Evolutionary conservation across 148 eudicot species (phyloP), one percentile per base, ranked within the genome.

Genomic region (Nyssa sinensis): DNA sequence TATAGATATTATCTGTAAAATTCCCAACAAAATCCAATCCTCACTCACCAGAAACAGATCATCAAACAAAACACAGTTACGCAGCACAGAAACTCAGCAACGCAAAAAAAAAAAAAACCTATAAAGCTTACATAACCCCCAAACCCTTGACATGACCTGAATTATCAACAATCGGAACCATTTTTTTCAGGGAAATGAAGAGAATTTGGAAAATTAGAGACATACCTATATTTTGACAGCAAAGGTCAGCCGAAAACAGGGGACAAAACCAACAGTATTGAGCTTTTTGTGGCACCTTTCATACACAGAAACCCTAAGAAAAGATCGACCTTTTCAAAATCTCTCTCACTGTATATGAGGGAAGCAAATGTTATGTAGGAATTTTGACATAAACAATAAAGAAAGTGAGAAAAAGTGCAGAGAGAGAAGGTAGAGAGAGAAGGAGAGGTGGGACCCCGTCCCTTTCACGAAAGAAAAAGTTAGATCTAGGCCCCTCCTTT

Each of bases 361-460:
- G n/a, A n/a, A n/a, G n/a, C 25, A 44, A 44, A n/a, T n/a, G 1
- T 19, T 55, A 17, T 55, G 24, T n/a, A 55, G 59, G 8, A 55
- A 55, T 44, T 44, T 44, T 69, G 55, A 74, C 30, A 77, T n/a
- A n/a, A n/a, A n/a, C n/a, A n/a, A n/a, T n/a, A n/a, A n/a, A 65
- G 33, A 62, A 71, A 58, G 14, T 28, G 80, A 75, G 64, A 70
- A 84, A 86, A 86, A 86, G 90, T 84, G 85, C 82, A 83, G 59
- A 58, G 77, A 74, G 63, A 51, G 79, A n/a, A n/a, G n/a, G n/a
- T n/a, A n/a, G n/a, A n/a, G n/a, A n/a, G n/a, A 19, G 49, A 21
- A 62, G 19, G 69, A 53, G 55, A n/a, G n/a, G 87, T 78, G 84
- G 87, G 80, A 14, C 80, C 84, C 67, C 59, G 77, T 44, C 82